Base-by-base conservation (phyloP, 2,329 filamentous ascomycete species). In the Chlorencoelia australis region DNA sequence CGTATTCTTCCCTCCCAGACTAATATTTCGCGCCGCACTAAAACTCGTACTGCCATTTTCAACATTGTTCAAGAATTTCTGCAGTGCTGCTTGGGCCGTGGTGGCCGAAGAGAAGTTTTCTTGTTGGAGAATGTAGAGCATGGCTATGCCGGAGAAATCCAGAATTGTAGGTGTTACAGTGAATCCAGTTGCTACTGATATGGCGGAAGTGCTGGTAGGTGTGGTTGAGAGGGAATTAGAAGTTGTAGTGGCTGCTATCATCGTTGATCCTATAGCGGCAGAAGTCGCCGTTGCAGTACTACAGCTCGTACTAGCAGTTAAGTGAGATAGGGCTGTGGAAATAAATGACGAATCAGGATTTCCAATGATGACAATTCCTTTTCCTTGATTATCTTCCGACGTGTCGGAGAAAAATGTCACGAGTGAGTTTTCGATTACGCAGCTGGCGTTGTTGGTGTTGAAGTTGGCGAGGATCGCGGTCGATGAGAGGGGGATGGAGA, bases 401-500 rank as follows among this genome's bases (percentile, higher is more conserved):
- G n/a, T n/a, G n/a, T n/a, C n/a, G n/a, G n/a, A n/a, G 48, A 83
- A 73, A 57, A 95, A 94, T 0, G 83, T 86, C 11, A 96, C 80
- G 4, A 98, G 68, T 0, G 86, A 80, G 51, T 96, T 96, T 57
- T 95, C 82, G 0, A 79, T 75, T 7, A 75, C 75, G 59, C 91
- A 98, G 37, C 82, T 87, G 11, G 94, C 65, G 45, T 81, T 81
- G 20, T 72, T 73, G 5, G 69, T 62, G 51, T 82, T 89, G 58
- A 96, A 84, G 31, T 86, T 73, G 2, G 79, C 75, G 37, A 94
- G 62, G 34, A 96, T 73, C 6, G 69, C 69, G 1, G 73, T 73
- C 4, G 73, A 68, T 29, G 82, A 75, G 1, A 98, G 70, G 0
- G 83, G 73, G 30, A 98, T 73, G 3, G 77, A 79, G 60, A 84